phyloP scores from a whole-genome alignment of 1,284 basidiomycete genomes.

The Exobasidium cylindrosporum region DNA sequence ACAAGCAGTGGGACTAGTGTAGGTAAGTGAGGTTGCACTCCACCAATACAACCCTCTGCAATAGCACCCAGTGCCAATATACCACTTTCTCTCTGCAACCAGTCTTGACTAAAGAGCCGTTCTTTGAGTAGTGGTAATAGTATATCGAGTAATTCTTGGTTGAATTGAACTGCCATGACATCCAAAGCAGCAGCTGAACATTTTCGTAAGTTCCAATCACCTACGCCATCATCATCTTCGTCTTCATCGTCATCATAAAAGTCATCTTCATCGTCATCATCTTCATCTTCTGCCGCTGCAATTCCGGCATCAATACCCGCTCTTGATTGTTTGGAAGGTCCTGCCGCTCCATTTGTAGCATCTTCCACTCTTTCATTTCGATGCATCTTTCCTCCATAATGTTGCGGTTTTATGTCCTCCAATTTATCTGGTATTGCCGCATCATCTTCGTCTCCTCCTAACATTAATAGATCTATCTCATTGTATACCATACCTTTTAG shows the following conservation, averaged over 20 bases:
- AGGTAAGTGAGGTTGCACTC: constrained; percentile 88
- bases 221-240: constrained; percentile 93
- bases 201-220: constrained; percentile 98
- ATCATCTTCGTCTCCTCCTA: constrained; percentile 82
- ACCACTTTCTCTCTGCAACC: constrained; percentile 91
- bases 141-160: constrained; percentile 79
- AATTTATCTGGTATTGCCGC: constrained; percentile 75
- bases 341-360: constrained; percentile 29
- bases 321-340: constrained; percentile 34
- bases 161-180: constrained; percentile 90
- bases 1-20: constrained; percentile 89
- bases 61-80: constrained; percentile 95
- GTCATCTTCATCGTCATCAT: constrained; percentile 75
- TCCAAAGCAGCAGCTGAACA: constrained; percentile 97
- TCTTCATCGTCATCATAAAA: constrained; percentile 84
- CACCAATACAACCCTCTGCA: constrained; percentile 97
- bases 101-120: constrained; percentile 87
- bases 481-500: constrained; percentile 97
- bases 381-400: constrained; percentile 77
- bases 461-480: constrained; percentile 90
- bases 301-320: constrained; percentile 58
- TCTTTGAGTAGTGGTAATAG: constrained; percentile 86
- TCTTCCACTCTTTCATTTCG: constrained; percentile 51
- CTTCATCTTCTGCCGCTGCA: constrained; percentile 62
- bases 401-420: constrained; percentile 88